Evolutionary conservation across 2,329 filamentous ascomycete species (phyloP), one percentile per base, ranked within the genome.

Genomic region (Cordyceps militaris): DNA sequence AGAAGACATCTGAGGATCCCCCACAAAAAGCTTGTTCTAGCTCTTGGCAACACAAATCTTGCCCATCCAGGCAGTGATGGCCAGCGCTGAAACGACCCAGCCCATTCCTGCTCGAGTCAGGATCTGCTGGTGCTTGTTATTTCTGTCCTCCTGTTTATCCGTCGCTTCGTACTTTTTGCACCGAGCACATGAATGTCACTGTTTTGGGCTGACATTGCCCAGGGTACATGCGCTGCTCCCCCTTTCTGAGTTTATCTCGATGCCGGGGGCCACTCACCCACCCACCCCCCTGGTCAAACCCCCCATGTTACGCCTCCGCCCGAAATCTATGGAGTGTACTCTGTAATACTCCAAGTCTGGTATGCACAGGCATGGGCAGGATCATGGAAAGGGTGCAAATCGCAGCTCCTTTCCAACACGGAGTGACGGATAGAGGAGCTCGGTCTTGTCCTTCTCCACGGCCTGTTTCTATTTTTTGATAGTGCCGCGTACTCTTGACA

Each of bases 1-100:
- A 10, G 23, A 14, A 28, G n/a, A 49, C 30, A 32, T 24, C 43
- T 24, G 14, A 32, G 23, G 21, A 42, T 58, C 42, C 56, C 50
- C 56, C 56, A 58, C 48, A 43, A 51, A 71, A 72, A 72, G 70
- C 70, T 71, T 72, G 69, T 72, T n/a, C 69, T 64, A 40, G 67
- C 51, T 67, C 69, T 70, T 70, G 68, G 70, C 69, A 71, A 67
- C 65, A 61, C 60, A 61, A 65, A 36, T 60, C 58, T 55, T 59
- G 48, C 14, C 67, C 61, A 55, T 63, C 66, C 30, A 23, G 63
- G 70, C 60, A 70, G 63, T 64, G 69, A 70, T 71, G 24, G 46
- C 62, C 66, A 19, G 40, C 58, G 67, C 63, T 72, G 70, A 72
- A 72, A 72, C 70, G 65, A 63, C 64, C n/a, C 62, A 42, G 40